phyloP scores from a whole-genome alignment of 129 eudicot species.

The Artemisia annua region DNA sequence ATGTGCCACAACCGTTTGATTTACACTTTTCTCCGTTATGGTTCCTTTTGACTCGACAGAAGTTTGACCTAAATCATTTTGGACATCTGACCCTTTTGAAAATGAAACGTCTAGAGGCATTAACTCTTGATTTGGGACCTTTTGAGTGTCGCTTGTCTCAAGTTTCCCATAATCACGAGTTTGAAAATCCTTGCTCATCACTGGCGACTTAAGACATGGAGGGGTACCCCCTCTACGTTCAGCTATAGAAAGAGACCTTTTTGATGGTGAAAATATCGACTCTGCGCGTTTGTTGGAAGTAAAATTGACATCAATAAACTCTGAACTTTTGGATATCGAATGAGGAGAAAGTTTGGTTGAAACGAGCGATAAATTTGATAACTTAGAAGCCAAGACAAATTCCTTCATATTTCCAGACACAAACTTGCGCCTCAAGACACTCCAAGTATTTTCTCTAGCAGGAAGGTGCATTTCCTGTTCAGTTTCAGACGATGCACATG shows the following conservation, averaged over 20 bases:
- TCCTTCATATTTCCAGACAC: conserved; percentile 67
- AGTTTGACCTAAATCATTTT: no score
- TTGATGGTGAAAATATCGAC: conserved; percentile 36
- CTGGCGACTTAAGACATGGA: conserved; percentile 45
- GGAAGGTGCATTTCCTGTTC: conserved; percentile 71
- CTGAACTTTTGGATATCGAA: conserved; percentile 56
- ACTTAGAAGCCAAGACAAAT: conserved; percentile 59
- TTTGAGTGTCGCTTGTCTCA: conserved; percentile 9
- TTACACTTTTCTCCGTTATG: no score
- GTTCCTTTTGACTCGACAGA: no score
- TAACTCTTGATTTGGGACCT: conserved; percentile 18
- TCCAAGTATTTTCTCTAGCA: conserved; percentile 79
- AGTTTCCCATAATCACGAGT: conserved; percentile 23
- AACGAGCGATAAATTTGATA: conserved; percentile 48
- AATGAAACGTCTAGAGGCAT: conserved; percentile 19
- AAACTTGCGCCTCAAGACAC: conserved; percentile 60
- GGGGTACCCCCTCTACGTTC: conserved; percentile 65
- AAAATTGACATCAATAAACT: conserved; percentile 65
- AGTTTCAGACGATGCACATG: conserved; percentile 57
- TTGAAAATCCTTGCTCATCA: conserved; percentile 29
- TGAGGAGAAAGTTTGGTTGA: conserved; percentile 50
- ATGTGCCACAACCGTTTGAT: conserved; percentile 39
- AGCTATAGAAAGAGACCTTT: conserved; percentile 51
- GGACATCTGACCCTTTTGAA: neutral
- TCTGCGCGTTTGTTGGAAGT: conserved; percentile 30